Conservation (phyloP, 1,139 yeast genomes). For the Candida sp. region DNA sequence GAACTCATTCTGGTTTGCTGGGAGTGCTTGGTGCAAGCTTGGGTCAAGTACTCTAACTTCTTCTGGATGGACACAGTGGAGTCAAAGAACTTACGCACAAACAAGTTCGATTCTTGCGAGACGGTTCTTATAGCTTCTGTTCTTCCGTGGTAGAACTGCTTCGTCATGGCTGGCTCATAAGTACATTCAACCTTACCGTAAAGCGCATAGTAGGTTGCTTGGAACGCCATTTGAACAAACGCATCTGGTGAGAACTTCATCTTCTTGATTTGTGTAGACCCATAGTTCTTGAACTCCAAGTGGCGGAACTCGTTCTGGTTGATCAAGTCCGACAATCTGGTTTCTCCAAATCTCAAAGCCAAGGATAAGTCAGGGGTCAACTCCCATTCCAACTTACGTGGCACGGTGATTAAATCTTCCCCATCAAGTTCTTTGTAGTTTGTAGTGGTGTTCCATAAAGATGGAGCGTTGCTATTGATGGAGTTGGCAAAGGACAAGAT, state of each 20-base stretch:
- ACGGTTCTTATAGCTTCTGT: slow-evolving; percentile 93
- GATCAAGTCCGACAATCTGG: slow-evolving; percentile 83
- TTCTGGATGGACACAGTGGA: slow-evolving; percentile 59
- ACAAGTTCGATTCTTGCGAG: slow-evolving; percentile 76
- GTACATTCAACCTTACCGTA: slow-evolving; percentile 95
- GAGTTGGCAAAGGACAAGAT: slow-evolving; percentile 85
- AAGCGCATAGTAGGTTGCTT: slow-evolving; percentile 88
- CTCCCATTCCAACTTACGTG: slow-evolving; percentile 90
- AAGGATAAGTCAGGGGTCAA: slow-evolving; percentile 76
- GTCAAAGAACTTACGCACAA: slow-evolving; percentile 87
- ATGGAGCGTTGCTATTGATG: slow-evolving; percentile 82
- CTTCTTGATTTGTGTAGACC: slow-evolving; percentile 77
- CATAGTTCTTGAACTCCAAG: slow-evolving; percentile 76
- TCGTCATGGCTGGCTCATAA: slow-evolving; percentile 97
- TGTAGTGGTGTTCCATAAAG: slow-evolving; percentile 54
- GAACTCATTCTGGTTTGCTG: slow-evolving; percentile 71
- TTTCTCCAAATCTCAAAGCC: slow-evolving; percentile 89
- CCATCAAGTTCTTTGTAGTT: slow-evolving; percentile 12
- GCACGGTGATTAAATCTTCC: slow-evolving; percentile 60
- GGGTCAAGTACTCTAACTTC: slow-evolving; percentile 62
- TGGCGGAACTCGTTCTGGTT: slow-evolving; percentile 90
- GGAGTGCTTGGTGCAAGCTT: slow-evolving; percentile 76
- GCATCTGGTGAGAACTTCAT: slow-evolving; percentile 96
- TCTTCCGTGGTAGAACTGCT: slow-evolving; percentile 83
- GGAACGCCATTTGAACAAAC: slow-evolving; percentile 93